Percentiles rank a stretch among this genome's conserved stretches.
phyloP scores from a whole-genome alignment of 2,329 filamentous ascomycete genomes.

The Magnaporthiopsis incrustans region DNA sequence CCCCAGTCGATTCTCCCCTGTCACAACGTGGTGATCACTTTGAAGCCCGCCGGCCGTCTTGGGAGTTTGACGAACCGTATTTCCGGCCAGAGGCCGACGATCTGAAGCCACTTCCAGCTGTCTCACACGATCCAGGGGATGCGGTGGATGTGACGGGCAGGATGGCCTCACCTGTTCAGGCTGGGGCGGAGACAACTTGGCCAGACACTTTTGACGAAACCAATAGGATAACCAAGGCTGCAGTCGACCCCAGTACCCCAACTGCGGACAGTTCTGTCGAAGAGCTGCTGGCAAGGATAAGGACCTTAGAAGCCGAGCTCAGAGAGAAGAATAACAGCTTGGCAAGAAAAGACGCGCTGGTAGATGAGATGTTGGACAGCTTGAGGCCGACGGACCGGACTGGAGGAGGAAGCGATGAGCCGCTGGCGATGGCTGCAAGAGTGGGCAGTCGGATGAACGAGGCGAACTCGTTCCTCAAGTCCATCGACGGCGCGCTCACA shows the following conservation, averaged over 20 bases:
- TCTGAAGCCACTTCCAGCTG: background rate
- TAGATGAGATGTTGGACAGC: background rate
- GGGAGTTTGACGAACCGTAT: background rate
- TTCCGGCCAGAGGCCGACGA: background rate
- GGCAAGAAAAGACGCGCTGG: background rate
- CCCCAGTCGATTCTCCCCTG: background rate
- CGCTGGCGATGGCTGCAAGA: background rate
- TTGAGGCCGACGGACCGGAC: background rate
- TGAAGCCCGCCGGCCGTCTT: too few species aligned
- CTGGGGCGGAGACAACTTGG: background rate
- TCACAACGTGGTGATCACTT: background rate
- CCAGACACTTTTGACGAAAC: background rate
- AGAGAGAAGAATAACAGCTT: background rate
- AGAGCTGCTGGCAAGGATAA: background rate
- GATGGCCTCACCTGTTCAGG: background rate
- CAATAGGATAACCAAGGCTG: background rate
- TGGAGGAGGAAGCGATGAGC: background rate
- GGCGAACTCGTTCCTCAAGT: background rate
- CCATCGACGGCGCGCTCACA: background rate
- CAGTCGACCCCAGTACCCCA: background rate
- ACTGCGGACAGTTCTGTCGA: background rate
- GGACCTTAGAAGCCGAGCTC: background rate
- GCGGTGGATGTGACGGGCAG: background rate
- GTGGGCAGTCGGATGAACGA: background rate
- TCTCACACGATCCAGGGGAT: background rate